phyloP scores from a whole-genome alignment of 1,284 basidiomycete genomes.

The Wolfiporia cocos region DNA sequence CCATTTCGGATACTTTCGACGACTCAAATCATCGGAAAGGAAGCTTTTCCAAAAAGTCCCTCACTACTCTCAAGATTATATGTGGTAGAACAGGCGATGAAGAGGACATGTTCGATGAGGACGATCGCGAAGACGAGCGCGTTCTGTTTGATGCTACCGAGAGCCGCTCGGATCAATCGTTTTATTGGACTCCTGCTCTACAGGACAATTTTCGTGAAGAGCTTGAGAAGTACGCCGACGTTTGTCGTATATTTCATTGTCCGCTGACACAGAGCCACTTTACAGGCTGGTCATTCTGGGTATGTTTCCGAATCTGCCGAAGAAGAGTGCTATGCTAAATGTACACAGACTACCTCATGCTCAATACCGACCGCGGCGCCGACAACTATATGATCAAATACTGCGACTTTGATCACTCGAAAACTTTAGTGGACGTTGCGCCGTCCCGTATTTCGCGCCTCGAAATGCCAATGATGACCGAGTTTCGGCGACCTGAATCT shows the following conservation, averaged over 20 bases:
- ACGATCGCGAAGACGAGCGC: slow-evolving; percentile 64
- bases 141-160: slow-evolving; percentile 60
- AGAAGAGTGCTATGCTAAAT: too few relatives aligned
- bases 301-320: slow-evolving; percentile 25
- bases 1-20: slow-evolving; percentile 79
- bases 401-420: slow-evolving; percentile 72
- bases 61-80: slow-evolving; percentile 63
- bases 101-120: slow-evolving; percentile 59
- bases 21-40: slow-evolving; percentile 71
- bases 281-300: slow-evolving; percentile 75
- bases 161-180: slow-evolving; percentile 47
- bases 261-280: not conserved
- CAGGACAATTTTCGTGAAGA: slow-evolving; percentile 83
- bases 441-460: slow-evolving; percentile 60
- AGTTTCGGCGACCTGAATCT: slow-evolving; percentile 44
- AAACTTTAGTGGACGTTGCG: slow-evolving; percentile 67
- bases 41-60: slow-evolving; percentile 54
- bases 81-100: slow-evolving; percentile 77
- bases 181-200: slow-evolving; percentile 75
- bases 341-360: slow-evolving; percentile 75
- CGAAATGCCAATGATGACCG: slow-evolving; percentile 68
- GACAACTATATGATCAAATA: slow-evolving; percentile 90
- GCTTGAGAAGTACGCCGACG: slow-evolving; percentile 67
- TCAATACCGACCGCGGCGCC: slow-evolving; percentile 79
- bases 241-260: slow-evolving; percentile 6